A percentile compares a stretch with the other conserved stretches of the same genome.
Evolutionary conservation across 192 early-diverging fungal species (phyloP).

Genomic region (Coemansia erecta): DNA sequence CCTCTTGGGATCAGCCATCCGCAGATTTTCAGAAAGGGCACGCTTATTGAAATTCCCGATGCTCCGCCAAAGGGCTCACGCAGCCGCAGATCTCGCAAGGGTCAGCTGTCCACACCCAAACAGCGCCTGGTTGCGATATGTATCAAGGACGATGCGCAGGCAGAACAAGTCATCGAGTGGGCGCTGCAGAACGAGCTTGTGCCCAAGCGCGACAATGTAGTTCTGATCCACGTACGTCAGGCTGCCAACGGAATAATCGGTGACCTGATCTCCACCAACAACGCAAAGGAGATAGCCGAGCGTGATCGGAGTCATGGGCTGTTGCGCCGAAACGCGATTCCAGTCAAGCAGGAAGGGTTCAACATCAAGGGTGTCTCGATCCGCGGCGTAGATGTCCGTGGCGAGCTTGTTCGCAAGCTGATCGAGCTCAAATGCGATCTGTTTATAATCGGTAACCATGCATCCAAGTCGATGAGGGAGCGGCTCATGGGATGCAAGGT

Average conservation of each 20-base stretch:
- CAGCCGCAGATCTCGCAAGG: constrained; percentile 6
- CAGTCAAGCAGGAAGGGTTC: constrained; percentile 39
- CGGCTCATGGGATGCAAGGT: constrained; percentile 32
- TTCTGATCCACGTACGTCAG: constrained; percentile 37
- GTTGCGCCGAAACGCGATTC: constrained; percentile 25
- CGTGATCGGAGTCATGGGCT: constrained; percentile 34
- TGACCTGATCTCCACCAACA: constrained; percentile 32
- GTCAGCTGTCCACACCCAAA: constrained; percentile 7
- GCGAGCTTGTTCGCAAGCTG: constrained; percentile 49
- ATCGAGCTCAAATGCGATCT: constrained; percentile 48
- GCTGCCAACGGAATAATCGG: constrained; percentile 42
- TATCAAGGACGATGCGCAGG: constrained; percentile 36
- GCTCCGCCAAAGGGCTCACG: constrained; percentile 1
- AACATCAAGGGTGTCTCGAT: constrained; percentile 47
- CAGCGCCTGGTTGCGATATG: constrained; percentile 40
- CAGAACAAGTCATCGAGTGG: constrained; percentile 25
- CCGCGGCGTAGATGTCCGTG: constrained; percentile 43
- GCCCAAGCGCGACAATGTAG: constrained; percentile 30
- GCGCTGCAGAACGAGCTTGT: constrained; percentile 36
- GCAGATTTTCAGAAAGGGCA: constrained; percentile 41
- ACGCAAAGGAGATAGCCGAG: constrained; percentile 28
- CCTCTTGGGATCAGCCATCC: constrained; percentile 53
- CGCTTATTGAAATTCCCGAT: constrained; percentile 42
- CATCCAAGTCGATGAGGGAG: constrained; percentile 31
- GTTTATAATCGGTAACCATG: constrained; percentile 23